Conservation (phyloP, 2,329 filamentous ascomycete genomes). For the Colletotrichum salicis region DNA sequence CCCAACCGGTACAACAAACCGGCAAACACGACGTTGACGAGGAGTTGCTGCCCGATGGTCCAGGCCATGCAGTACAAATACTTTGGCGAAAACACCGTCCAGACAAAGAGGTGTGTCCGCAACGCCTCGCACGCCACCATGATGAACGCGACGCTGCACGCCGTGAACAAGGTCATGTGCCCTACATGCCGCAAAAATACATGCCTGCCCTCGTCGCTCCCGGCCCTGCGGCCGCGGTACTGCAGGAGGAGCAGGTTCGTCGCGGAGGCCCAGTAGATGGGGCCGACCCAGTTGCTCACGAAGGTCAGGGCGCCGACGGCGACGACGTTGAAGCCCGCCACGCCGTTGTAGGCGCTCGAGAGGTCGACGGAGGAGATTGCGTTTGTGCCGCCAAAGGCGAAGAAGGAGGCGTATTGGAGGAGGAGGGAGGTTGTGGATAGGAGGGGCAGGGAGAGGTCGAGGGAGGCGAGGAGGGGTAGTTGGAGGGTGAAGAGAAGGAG, state of each 20-base stretch:
- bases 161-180: constrained; percentile 76
- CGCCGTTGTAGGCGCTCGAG: constrained; percentile 93
- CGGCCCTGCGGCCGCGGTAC: constrained; percentile 40
- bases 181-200: constrained; percentile 65
- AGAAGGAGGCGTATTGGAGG: constrained; percentile 85
- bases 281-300: constrained; percentile 88
- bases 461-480: constrained; percentile 59
- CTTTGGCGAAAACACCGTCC: constrained; percentile 98
- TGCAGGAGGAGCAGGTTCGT: constrained; percentile 68
- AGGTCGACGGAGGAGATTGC: constrained; percentile 96
- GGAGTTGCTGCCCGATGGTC: constrained; percentile 83
- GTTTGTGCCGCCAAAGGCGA: constrained; percentile 90
- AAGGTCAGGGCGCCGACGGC: constrained; percentile 88
- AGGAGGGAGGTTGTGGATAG: constrained; percentile 78
- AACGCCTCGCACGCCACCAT: constrained; percentile 90
- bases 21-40: constrained; percentile 74
- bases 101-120: constrained; percentile 93
- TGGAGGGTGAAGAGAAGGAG: constrained; percentile 79
- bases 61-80: constrained; percentile 93
- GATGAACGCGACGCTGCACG: constrained; percentile 73
- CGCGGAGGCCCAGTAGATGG: constrained; percentile 85
- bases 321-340: constrained; percentile 82
- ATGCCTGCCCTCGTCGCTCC: constrained; percentile 35
- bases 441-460: constrained; percentile 64
- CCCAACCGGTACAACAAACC: constrained; percentile 67